Base-by-base conservation (phyloP, 2,329 filamentous ascomycete species). In the Xylariaceae sp. region DNA sequence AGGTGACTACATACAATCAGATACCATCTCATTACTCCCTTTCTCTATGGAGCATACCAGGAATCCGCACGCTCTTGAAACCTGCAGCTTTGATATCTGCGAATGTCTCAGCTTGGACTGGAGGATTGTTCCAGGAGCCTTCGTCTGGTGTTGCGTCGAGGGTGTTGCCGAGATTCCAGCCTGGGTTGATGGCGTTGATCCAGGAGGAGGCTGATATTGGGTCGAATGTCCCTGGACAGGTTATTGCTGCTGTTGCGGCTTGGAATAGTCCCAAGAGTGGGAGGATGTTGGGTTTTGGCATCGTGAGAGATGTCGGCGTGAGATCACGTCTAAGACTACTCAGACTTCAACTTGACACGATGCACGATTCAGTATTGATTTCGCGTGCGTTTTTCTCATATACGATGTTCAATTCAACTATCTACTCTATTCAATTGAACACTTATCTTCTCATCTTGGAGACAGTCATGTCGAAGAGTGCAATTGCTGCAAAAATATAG, bases 141-240 rank as follows among this genome's bases (percentile, higher is more conserved):
- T 86, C 83, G 53, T 78, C 73, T 4, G 82, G 78, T 6, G 77
- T 71, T 1, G 82, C 81, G 66, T 85, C 84, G 35, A 86, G 75
- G 0, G 82, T 84, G 58, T 86, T 86, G 8, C 83, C 83, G 7
- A 85, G 65, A 63, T 85, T 86, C 83, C 83, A 86, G 6, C 83
- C 82, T 0, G 82, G 79, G 53, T 80, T 80, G 47, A 84, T 73
- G 7, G 73, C 76, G 4, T 74, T 73, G 52, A 84, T 64, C 50
- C 69, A 83, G 2, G 77, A 70, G 0, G 73, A 69, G 0, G 80
- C 81, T 0, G 79, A 75, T 51, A 82, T 74, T 2, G 74, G 67
- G 2, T 69, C 69, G 67, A 82, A 82, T 4, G 72, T 74, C 1
- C 74, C 74, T 1, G 70, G 70, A 61, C 79, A 81, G 55, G 65